These are phyloP conservation scores for Selaginella moellendorffii DNA, from an alignment of 75 land plant genomes.

Conservation along the genomic window DNA sequence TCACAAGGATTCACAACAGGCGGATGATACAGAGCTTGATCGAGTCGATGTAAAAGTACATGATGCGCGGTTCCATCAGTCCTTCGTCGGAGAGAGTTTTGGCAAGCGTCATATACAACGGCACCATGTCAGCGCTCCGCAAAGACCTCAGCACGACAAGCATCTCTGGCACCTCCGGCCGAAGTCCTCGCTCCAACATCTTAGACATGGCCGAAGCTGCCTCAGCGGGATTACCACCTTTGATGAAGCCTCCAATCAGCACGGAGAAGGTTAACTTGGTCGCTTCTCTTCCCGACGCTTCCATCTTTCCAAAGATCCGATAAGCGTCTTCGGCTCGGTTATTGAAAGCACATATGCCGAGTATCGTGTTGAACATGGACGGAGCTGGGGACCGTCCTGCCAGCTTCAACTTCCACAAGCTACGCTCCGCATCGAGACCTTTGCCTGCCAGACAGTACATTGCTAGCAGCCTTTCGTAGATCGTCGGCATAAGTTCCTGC, in stretches of 20 bases:
- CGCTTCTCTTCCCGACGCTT: slow-evolving; percentile 26
- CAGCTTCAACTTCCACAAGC: slow-evolving; percentile 75
- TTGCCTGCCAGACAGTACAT: slow-evolving; percentile 69
- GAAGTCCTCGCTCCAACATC: slow-evolving; percentile 57
- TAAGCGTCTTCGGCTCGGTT: slow-evolving; percentile 43
- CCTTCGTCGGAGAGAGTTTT: slow-evolving; percentile 47
- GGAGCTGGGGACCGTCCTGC: slow-evolving; percentile 33
- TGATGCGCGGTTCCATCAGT: slow-evolving; percentile 54
- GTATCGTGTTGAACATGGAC: slow-evolving; percentile 55
- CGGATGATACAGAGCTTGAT: slow-evolving; percentile 59
- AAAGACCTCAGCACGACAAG: slow-evolving; percentile 52
- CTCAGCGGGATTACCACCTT: slow-evolving; percentile 57
- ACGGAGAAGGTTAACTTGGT: slow-evolving; percentile 58
- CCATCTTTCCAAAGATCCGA: slow-evolving; percentile 45
- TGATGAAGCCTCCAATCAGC: slow-evolving; percentile 64
- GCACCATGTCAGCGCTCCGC: slow-evolving; percentile 27
- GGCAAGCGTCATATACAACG: slow-evolving; percentile 49
- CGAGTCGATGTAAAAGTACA: slow-evolving; percentile 48
- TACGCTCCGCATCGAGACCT: slow-evolving; percentile 61
- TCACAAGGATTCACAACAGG: slow-evolving; percentile 52
- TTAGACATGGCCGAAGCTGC: slow-evolving; percentile 41
- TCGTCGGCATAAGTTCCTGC: slow-evolving; percentile 23
- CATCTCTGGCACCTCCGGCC: slow-evolving; percentile 54
- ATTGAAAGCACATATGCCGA: slow-evolving; percentile 76
- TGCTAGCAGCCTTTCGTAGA: slow-evolving; percentile 68